These are phyloP conservation scores for Austroboletus novae-zelandiae DNA, from an alignment of 1,284 basidiomycete genomes.

Conservation along the genomic window DNA sequence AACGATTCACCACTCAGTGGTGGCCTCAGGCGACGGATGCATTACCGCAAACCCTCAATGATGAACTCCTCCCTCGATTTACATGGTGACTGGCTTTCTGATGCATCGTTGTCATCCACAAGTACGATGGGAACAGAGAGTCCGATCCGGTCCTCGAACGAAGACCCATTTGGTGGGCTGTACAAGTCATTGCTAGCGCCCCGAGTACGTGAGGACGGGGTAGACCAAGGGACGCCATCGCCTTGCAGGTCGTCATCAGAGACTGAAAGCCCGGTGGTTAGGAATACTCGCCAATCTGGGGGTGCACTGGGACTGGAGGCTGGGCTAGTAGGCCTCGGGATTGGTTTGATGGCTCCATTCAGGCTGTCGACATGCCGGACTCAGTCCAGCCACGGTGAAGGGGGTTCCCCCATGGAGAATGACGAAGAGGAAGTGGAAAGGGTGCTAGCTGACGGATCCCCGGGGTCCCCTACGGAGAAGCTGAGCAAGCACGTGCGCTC, in stretches of 20 bases:
- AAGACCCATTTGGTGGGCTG: slow-evolving; percentile 35
- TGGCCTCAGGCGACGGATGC: slow-evolving; percentile 28
- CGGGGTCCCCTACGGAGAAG: slow-evolving; percentile 25
- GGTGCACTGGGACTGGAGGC: slow-evolving; percentile 31
- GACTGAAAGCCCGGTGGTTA: slow-evolving; percentile 58
- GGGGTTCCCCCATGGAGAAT: slow-evolving; percentile 17
- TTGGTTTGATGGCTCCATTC: slow-evolving; percentile 58
- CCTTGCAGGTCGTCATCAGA: slow-evolving; percentile 41
- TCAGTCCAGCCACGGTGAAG: slow-evolving; percentile 15
- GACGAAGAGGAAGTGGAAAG: slow-evolving; percentile 36
- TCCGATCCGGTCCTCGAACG: slow-evolving; percentile 24
- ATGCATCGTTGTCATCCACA: slow-evolving; percentile 35
- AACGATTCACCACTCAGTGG: slow-evolving; percentile 33
- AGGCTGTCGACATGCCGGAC: slow-evolving; percentile 33
- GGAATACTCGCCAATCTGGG: slow-evolving; percentile 37
- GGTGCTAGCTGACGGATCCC: slow-evolving; percentile 24
- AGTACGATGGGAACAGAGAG: slow-evolving; percentile 17
- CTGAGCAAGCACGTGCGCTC: slow-evolving; percentile 23
- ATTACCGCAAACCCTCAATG: slow-evolving; percentile 34
- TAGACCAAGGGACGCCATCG: slow-evolving; percentile 17
- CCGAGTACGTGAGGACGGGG: slow-evolving; percentile 6
- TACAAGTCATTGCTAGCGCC: slow-evolving; percentile 27
- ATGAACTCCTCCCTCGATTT: slow-evolving; percentile 42
- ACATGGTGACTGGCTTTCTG: slow-evolving; percentile 45
- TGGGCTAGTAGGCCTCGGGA: slow-evolving; percentile 41